Conservation (phyloP, 78 protist genomes). For the Protostelium mycophagum region DNA sequence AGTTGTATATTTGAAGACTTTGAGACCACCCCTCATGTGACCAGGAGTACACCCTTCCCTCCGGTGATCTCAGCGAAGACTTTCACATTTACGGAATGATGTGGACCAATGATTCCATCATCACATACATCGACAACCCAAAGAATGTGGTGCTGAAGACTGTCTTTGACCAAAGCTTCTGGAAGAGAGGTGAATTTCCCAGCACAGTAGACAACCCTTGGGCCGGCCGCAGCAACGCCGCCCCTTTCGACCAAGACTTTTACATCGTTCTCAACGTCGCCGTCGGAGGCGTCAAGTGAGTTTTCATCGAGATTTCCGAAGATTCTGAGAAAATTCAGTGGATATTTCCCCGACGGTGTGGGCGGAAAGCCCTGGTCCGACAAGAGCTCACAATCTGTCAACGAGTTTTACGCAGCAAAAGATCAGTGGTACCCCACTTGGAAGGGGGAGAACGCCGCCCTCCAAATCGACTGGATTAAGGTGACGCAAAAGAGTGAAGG, state of each 20-base stretch:
- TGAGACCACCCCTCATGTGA: background rate
- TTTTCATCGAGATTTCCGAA: background rate
- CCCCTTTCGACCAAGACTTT: conserved; percentile 32
- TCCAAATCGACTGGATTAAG: conserved; percentile 8
- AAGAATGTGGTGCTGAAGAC: background rate
- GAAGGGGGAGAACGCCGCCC: background rate
- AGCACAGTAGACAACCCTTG: conserved; percentile 6
- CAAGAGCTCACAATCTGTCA: background rate
- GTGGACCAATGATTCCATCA: conserved; percentile 1
- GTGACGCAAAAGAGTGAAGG: too few relatives aligned
- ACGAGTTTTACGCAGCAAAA: background rate
- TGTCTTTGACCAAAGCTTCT: background rate
- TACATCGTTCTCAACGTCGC: conserved; percentile 21
- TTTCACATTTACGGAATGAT: conserved; percentile 26
- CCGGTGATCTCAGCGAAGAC: conserved; percentile 7
- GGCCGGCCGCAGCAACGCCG: background rate
- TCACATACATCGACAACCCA: conserved; percentile 6
- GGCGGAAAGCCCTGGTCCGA: background rate
- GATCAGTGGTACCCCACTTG: conserved; percentile 6
- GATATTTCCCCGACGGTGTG: conserved; percentile 1
- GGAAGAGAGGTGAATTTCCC: background rate
- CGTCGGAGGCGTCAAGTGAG: conserved; percentile 1
- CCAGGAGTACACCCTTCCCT: background rate
- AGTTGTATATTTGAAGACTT: background rate
- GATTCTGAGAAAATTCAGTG: background rate